These are phyloP conservation scores for Saururus chinensis DNA, from an alignment of 164 flowering plant genomes.

Conservation along the genomic window DNA sequence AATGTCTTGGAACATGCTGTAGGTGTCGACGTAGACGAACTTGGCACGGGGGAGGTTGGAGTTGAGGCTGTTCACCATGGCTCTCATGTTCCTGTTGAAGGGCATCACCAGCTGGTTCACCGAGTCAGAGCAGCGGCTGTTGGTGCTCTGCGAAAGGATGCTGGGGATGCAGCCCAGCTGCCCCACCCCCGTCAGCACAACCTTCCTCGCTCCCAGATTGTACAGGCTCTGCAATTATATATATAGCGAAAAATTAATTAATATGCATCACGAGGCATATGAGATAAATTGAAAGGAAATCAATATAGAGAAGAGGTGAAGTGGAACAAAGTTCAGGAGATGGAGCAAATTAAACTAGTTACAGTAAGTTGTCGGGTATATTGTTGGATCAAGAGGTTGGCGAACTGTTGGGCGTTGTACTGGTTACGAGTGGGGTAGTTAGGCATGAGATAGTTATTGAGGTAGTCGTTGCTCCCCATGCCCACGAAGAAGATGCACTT, in stretches of 20 bases:
- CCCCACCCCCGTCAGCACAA: conserved; percentile 55
- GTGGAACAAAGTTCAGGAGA: too few species aligned
- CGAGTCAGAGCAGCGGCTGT: conserved; percentile 37
- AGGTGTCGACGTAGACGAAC: conserved; percentile 43
- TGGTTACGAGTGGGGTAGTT: conserved; percentile 56
- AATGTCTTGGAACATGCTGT: conserved; percentile 43
- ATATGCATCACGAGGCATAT: not conserved
- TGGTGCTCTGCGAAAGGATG: conserved; percentile 41
- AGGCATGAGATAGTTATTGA: conserved; percentile 93
- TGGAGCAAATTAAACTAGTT: conserved; percentile 2
- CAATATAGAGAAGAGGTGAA: too few species aligned
- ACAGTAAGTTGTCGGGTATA: conserved; percentile 62
- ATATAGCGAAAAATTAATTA: not conserved
- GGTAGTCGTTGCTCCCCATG: conserved; percentile 97
- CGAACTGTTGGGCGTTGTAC: conserved; percentile 56
- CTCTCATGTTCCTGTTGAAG: conserved; percentile 47
- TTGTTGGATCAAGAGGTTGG: conserved; percentile 51
- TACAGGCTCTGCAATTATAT: conserved; percentile 41
- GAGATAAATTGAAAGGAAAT: too few species aligned
- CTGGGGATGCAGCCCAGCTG: conserved; percentile 70
- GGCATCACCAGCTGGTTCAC: conserved; percentile 52
- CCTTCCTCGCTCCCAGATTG: conserved; percentile 67
- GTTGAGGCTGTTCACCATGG: conserved; percentile 48
- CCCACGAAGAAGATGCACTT: conserved; percentile 76
- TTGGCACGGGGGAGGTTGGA: conserved; percentile 45